Percentiles rank a stretch among this genome's conserved stretches.
phyloP scores from a whole-genome alignment of 208 protist species.

The Leishmania lainsoni region DNA sequence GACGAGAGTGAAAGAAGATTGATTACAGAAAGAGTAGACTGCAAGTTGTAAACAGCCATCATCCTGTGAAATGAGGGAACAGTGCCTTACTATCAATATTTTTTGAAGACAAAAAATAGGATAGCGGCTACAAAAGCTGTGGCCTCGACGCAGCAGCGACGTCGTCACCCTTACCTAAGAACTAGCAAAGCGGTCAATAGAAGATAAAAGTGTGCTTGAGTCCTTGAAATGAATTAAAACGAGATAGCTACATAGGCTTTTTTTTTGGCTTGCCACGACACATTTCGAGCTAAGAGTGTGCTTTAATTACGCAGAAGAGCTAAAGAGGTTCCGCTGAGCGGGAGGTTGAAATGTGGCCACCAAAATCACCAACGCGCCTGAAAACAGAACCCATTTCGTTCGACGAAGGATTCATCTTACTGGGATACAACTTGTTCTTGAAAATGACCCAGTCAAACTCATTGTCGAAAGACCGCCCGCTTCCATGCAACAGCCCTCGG shows the following conservation, averaged over 20 bases:
- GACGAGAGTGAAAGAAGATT: neutral
- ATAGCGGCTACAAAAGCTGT: neutral
- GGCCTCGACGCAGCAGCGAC: neutral
- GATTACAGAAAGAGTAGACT: neutral
- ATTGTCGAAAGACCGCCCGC: constrained; percentile 78
- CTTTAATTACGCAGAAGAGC: constrained; percentile 12
- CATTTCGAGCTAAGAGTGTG: neutral
- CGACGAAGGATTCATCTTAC: constrained; percentile 79
- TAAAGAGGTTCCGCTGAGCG: constrained; percentile 64
- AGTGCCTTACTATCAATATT: neutral
- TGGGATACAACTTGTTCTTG: constrained; percentile 82
- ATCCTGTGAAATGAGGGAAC: neutral
- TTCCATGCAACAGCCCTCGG: constrained; percentile 52
- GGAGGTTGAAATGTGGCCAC: constrained; percentile 75
- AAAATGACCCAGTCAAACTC: constrained; percentile 86
- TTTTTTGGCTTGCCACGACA: neutral
- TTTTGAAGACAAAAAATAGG: neutral
- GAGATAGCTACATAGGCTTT: neutral
- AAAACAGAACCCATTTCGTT: constrained; percentile 91
- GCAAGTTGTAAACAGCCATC: neutral
- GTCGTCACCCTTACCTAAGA: neutral
- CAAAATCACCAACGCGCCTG: constrained; percentile 78
- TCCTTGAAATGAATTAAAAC: neutral
- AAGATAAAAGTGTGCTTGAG: neutral
- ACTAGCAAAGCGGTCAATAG: neutral